Base-by-base conservation (phyloP, 179 eudicot genomes). In the Beta macrorhiza region DNA sequence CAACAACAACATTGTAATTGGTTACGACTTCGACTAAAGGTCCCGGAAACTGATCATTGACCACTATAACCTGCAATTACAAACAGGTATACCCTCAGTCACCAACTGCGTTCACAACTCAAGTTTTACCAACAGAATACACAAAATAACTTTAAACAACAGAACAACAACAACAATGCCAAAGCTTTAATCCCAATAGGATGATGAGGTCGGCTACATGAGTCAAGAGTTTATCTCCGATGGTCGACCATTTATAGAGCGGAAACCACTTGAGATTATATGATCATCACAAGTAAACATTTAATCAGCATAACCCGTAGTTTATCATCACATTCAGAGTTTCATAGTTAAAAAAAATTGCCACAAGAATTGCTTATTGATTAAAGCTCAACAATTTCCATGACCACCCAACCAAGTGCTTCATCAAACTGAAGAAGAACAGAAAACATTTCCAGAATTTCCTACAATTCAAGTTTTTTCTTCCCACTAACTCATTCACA, bases 21-120 rank as follows among this genome's bases (percentile, higher is more conserved):
- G 98, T 92, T 5, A 92, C 91, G n/a, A 87, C 93, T 64, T 91
- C 91, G 11, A 92, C 76, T 67, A 74, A 57, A 58, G 98, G 92
- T 63, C 98, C 98, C 0, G 98, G 98, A 83, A 93, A 89, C 56
- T 79, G 75, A 44, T 89, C 95, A 86, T 93, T 91, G 7, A 93
- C 92, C 52, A 87, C 95, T 63, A 93, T 88, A 77, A 93, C 98
- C 98, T 93, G 89, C 87, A 86, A 78, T 55, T 61, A 77, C 56
- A 69, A 58, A 68, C 17, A 77, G 19, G 22, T 52, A 72, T 62
- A 51, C 17, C 77, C 15, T 52, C 2, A 11, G 53, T 68, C 68
- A 57, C 59, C 3, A 85, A 57, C 64, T 44, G 70, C 37, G 62
- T 57, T 64, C 72, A 69, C 61, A 14, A 4, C 20, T 49, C 57